These are phyloP conservation scores for Solanum appendiculatum DNA, from an alignment of 257 asterid genomes.

Conservation along the genomic window DNA sequence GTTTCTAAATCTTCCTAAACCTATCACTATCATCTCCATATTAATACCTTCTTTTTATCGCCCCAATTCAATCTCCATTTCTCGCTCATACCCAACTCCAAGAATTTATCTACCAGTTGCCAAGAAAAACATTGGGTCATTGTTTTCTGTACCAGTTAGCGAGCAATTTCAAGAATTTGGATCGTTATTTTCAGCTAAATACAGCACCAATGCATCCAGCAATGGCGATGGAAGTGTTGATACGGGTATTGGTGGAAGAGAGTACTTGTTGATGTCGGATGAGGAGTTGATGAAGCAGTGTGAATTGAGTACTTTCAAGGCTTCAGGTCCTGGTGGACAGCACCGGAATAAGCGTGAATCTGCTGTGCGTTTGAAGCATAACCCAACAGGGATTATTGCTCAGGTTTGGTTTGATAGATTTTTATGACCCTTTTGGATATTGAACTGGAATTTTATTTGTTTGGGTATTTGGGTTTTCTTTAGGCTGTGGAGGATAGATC, in stretches of 20 bases:
- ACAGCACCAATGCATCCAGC: conserved; percentile 5
- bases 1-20: conserved; percentile 26
- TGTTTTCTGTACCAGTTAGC: conserved; percentile 1
- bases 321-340: conserved; percentile 97
- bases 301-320: conserved; percentile 72
- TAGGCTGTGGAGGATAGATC: conserved; percentile 94
- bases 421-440: not conserved
- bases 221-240: conserved; percentile 1
- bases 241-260: conserved; percentile 30
- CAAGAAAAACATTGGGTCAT: not conserved
- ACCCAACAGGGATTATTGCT: conserved; percentile 73
- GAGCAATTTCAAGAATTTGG: conserved; percentile 1
- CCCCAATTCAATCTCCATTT: not conserved
- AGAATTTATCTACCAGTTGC: not conserved
- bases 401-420: conserved; percentile 30
- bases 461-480: conserved; percentile 7
- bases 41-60: conserved; percentile 7
- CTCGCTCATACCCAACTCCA: not conserved
- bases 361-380: conserved; percentile 95
- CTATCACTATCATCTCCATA: conserved; percentile 12
- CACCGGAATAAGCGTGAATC: conserved; percentile 98
- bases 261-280: conserved; percentile 58
- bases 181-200: conserved; percentile 14
- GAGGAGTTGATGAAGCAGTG: conserved; percentile 83
- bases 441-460: not conserved